phyloP scores from a whole-genome alignment of 192 early-diverging fungal genomes.

The Coemansia sp. region DNA sequence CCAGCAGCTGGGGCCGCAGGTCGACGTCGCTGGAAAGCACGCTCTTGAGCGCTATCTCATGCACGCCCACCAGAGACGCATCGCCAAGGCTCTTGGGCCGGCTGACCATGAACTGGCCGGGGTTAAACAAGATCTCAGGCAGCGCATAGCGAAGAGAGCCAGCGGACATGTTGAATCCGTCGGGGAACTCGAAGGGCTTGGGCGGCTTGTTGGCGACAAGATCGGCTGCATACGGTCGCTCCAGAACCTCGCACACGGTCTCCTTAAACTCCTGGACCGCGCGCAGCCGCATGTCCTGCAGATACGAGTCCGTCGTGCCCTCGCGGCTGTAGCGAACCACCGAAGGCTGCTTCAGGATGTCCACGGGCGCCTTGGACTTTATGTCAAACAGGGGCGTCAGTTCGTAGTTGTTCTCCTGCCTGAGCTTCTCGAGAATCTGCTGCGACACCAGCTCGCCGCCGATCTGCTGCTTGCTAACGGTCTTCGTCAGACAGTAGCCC shows the following conservation, averaged over 20 bases:
- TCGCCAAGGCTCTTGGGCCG: slow-evolving; percentile 86
- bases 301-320: slow-evolving; percentile 54
- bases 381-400: slow-evolving; percentile 85
- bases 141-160: slow-evolving; percentile 98
- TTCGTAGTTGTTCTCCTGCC: slow-evolving; percentile 74
- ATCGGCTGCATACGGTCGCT: slow-evolving; percentile 24
- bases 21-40: slow-evolving; percentile 98
- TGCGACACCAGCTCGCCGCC: no score
- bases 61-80: slow-evolving; percentile 88
- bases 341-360: slow-evolving; percentile 63
- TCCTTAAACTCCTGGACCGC: slow-evolving; percentile 94
- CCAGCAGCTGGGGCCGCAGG: slow-evolving; percentile 93
- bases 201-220: slow-evolving; percentile 63
- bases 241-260: slow-evolving; percentile 75
- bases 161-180: slow-evolving; percentile 97
- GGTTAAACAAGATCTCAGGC: slow-evolving; percentile 98
- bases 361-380: slow-evolving; percentile 68
- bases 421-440: slow-evolving; percentile 94
- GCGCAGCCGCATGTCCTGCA: slow-evolving; percentile 70
- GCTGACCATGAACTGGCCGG: no score
- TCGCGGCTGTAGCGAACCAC: slow-evolving; percentile 30
- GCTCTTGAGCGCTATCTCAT: slow-evolving; percentile 95
- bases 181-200: slow-evolving; percentile 98
- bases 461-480: no score
- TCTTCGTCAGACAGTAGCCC: no score